phyloP scores from a whole-genome alignment of 192 early-diverging fungal genomes.

The Rhizophagus clarus region DNA sequence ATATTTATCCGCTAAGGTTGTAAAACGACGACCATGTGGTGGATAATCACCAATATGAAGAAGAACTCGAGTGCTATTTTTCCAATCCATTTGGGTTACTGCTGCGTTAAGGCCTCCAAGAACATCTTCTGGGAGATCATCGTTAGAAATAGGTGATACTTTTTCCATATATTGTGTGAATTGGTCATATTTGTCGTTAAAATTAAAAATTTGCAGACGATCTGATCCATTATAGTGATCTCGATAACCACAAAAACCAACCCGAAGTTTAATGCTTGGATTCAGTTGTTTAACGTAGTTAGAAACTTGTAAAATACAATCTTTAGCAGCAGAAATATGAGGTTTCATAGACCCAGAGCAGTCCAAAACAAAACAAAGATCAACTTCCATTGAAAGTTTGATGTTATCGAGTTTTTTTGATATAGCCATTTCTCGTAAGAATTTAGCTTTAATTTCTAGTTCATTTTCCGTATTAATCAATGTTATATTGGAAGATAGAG shows the following conservation, averaged over 20 bases:
- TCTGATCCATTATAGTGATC: not conserved
- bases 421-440: not conserved
- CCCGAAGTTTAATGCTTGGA: conserved; percentile 20
- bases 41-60: conserved; percentile 30
- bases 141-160: not conserved
- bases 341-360: not conserved
- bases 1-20: not conserved
- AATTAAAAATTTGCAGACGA: not conserved
- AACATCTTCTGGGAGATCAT: not conserved
- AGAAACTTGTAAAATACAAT: conserved; percentile 16
- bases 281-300: conserved; percentile 3
- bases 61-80: conserved; percentile 17
- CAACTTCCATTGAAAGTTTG: not conserved
- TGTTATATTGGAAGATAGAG: too few species aligned
- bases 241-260: conserved; percentile 32
- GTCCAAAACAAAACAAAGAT: conserved; percentile 11
- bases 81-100: conserved; percentile 15
- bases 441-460: not conserved
- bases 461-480: too few species aligned
- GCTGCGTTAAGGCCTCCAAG: conserved; percentile 34
- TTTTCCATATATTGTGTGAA: not conserved
- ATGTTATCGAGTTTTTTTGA: not conserved
- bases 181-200: not conserved
- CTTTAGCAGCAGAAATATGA: conserved; percentile 18
- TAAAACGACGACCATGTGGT: conserved; percentile 30